These are phyloP conservation scores for Phallus indusiatus DNA, from an alignment of 768 basidiomycete genomes.

Conservation along the genomic window DNA sequence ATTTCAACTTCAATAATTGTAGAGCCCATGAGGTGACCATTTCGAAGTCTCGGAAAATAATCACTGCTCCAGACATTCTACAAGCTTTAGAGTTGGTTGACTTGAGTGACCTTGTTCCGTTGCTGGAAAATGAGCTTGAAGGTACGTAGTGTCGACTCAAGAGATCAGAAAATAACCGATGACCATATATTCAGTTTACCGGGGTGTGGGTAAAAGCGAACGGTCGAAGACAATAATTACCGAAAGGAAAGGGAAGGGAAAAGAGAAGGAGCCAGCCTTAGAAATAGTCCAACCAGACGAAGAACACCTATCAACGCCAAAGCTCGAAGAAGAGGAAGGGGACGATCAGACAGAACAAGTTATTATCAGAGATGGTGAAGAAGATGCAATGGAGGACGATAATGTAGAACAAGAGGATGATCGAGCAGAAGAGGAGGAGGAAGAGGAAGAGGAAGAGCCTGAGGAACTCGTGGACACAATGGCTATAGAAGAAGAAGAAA, in stretches of 20 bases:
- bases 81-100: slow-evolving; percentile 18
- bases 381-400: slow-evolving; percentile 5
- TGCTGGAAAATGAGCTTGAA: slow-evolving; percentile 8
- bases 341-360: neutral
- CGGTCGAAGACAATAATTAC: neutral
- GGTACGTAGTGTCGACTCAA: too few species aligned
- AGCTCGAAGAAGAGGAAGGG: neutral
- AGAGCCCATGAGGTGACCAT: slow-evolving; percentile 30
- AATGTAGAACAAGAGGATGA: too few species aligned
- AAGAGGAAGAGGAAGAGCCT: neutral
- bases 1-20: neutral
- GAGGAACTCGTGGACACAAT: slow-evolving; percentile 2
- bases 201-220: slow-evolving; percentile 3
- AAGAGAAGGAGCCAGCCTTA: neutral
- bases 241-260: neutral
- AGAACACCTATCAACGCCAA: neutral
- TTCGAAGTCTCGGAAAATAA: slow-evolving; percentile 24
- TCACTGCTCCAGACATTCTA: slow-evolving; percentile 29
- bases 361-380: neutral
- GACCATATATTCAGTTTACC: neutral
- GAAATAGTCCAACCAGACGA: too few species aligned
- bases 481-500: neutral
- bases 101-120: slow-evolving; percentile 7
- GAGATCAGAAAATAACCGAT: too few species aligned
- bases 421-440: slow-evolving; percentile 2